Evolutionary conservation across 129 eudicot genomes (phyloP).

Genomic region (Deinandra increscens): DNA sequence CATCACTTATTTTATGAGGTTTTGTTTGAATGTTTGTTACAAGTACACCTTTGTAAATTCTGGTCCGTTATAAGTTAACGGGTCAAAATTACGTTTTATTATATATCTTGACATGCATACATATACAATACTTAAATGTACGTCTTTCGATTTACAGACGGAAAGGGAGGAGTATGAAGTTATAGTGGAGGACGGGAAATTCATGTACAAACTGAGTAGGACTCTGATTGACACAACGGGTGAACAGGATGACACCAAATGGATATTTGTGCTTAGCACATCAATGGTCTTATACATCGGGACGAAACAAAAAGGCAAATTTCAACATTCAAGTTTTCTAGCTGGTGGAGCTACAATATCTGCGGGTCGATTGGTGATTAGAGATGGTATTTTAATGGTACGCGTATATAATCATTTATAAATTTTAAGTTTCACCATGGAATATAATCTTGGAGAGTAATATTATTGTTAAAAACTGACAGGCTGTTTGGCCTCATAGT

Average conservation of each 20-base stretch:
- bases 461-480: constrained; percentile 11
- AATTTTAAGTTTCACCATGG: background rate
- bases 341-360: constrained; percentile 96
- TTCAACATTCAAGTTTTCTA: constrained; percentile 94
- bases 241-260: constrained; percentile 57
- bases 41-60: background rate
- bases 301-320: constrained; percentile 66
- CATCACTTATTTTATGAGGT: background rate
- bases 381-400: constrained; percentile 73
- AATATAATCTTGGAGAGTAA: constrained; percentile 7
- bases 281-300: constrained; percentile 69
- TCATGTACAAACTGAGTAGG: constrained; percentile 55
- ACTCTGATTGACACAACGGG: constrained; percentile 56
- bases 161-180: constrained; percentile 88
- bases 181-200: constrained; percentile 53
- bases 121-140: background rate
- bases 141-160: constrained; percentile 37
- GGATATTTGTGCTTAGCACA: constrained; percentile 89
- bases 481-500: constrained; percentile 99
- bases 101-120: constrained; percentile 17
- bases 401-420: background rate
- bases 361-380: constrained; percentile 77
- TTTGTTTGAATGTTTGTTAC: background rate
- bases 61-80: background rate
- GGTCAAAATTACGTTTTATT: background rate